A percentile compares a stretch with the other conserved stretches of the same genome.
phyloP scores from a whole-genome alignment of 73 alveolate species.

The Paramecium pentaurelia region DNA sequence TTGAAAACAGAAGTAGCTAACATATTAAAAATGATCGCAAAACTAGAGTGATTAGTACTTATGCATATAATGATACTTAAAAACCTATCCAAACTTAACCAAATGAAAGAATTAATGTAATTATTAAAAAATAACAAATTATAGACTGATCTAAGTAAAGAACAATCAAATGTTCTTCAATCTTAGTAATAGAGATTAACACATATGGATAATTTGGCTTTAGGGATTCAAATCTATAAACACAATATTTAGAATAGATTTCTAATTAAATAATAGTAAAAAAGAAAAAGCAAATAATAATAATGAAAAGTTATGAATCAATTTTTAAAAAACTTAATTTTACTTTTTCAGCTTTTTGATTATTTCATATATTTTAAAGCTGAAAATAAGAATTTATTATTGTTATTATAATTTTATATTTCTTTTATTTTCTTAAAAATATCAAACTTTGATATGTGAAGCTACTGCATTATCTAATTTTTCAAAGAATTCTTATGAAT shows the following conservation, averaged over 20 bases:
- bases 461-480: constrained; percentile 1
- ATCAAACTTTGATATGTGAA: constrained; percentile 35
- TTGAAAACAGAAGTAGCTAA: constrained; percentile 1
- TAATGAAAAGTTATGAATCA: background rate
- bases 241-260: constrained; percentile 26
- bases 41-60: constrained; percentile 25
- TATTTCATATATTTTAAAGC: background rate
- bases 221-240: constrained; percentile 30
- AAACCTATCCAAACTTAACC: constrained; percentile 7
- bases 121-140: background rate
- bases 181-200: background rate
- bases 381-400: background rate
- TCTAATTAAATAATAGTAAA: background rate
- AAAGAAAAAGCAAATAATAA: background rate
- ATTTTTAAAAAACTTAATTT: background rate
- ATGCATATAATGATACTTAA: background rate
- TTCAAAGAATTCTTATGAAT: constrained; percentile 1
- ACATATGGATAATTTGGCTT: background rate
- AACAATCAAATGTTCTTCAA: background rate
- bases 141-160: constrained; percentile 32
- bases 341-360: background rate
- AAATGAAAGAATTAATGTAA: background rate
- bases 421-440: background rate
- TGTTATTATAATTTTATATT: background rate
- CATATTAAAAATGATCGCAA: background rate